Conservation (phyloP, 352 stramenopile species). For the Phytophthora fragariae region DNA sequence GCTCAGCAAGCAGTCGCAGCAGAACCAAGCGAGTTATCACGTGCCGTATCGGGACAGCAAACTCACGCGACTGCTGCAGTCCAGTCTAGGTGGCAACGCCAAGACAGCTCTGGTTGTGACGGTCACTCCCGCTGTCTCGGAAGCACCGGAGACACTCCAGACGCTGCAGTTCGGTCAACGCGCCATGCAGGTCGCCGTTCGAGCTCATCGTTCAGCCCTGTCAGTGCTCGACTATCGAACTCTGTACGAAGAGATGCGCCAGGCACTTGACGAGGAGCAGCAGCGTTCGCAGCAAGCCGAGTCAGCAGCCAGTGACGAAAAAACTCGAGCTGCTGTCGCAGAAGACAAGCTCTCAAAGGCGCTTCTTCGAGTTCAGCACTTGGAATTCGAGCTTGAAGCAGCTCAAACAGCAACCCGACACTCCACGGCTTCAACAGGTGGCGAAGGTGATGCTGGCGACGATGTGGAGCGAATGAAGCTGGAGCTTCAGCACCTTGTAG, state of each 20-base stretch:
- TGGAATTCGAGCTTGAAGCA: constrained; percentile 70
- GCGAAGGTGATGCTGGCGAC: neutral
- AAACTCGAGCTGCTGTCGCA: constrained; percentile 18
- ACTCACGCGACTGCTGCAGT: constrained; percentile 71
- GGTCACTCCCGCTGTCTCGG: constrained; percentile 51
- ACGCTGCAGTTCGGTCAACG: constrained; percentile 81
- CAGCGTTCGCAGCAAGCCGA: constrained; percentile 36
- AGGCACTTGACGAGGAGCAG: constrained; percentile 54
- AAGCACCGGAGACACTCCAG: constrained; percentile 67
- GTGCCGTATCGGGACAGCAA: constrained; percentile 83
- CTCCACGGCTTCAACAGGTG: neutral
- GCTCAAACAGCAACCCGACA: constrained; percentile 35
- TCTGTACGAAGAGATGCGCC: constrained; percentile 67
- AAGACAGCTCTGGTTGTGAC: constrained; percentile 79
- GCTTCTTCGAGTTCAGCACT: constrained; percentile 62
- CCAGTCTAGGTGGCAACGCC: constrained; percentile 75
- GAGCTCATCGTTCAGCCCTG: constrained; percentile 66
- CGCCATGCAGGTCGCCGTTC: constrained; percentile 73
- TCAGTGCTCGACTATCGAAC: constrained; percentile 75
- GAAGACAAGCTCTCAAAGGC: constrained; percentile 67
- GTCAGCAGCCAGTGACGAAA: constrained; percentile 31
- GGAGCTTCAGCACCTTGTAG: constrained; percentile 44
- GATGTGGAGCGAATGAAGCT: constrained; percentile 37
- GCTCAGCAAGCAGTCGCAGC: constrained; percentile 57
- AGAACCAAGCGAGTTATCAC: constrained; percentile 46